Evolutionary conservation across 306 rosid genomes (phyloP), one percentile per base, ranked within the genome.

Genomic region (Casuarina glauca): DNA sequence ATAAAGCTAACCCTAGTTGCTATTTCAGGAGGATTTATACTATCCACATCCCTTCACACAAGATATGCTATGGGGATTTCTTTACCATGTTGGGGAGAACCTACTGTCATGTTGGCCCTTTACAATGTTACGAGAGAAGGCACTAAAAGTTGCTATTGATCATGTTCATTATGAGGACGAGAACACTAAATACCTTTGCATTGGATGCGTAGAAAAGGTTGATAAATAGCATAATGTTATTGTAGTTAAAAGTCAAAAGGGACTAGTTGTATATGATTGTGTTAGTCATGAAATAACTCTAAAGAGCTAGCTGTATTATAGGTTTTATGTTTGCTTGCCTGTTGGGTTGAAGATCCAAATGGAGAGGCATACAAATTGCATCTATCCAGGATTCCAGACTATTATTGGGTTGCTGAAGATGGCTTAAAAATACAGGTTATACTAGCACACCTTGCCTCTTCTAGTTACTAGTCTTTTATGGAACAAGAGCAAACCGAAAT

Each of bases 161-260:
- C 93, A 88, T 80, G 77, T 91, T 6, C 87, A 78, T 36, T 91
- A 91, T 39, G 97, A 91, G 74, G 93, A 89, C 49, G 87, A 89
- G 84, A 86, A 74, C 43, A 91, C 80, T 55, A 70, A 87, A 71
- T 91, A 89, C 76, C 86, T 88, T 52, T 91, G 91, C 85, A 88
- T 91, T 78, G 97, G 97, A 58, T 55, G 81, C 77, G 93, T 87
- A 4, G 91, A 88, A 51, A 91, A 91, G 86, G 94, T 87, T 49
- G 15, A 44, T 9, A 75, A 36, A 19, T 43, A 51, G 58, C 52
- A 13, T 58, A 2, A 13, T 11, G 26, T 1, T 55, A 4, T 44
- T 44, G 51, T 13, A 48, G 2, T 26, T 26, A 26, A 9, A 12
- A 58, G 26, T 58, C 11, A 0, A 3, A 26, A 26, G 32, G 32